Evolutionary conservation across 2,329 filamentous ascomycete genomes (phyloP).

Genomic region (Pseudogymnoascus sp.): DNA sequence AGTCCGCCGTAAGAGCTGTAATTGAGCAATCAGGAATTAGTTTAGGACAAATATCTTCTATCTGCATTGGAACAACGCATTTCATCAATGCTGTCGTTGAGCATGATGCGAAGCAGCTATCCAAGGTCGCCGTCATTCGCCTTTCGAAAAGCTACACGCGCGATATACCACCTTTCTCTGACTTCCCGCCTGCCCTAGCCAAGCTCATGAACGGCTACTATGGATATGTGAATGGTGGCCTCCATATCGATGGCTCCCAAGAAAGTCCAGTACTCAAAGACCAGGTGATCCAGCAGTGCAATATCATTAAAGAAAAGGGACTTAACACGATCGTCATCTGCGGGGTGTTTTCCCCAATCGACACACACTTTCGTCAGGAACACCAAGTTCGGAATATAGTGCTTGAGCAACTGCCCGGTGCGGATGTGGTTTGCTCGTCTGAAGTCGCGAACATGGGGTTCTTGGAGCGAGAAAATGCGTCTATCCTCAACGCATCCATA

Average conservation of each 20-base stretch:
- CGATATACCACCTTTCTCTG: slow-evolving; percentile 43
- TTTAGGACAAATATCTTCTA: slow-evolving; percentile 14
- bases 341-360: slow-evolving; percentile 53
- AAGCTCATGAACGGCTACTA: slow-evolving; percentile 41
- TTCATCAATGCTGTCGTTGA: slow-evolving; percentile 47
- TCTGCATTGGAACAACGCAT: slow-evolving; percentile 35
- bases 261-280: slow-evolving; percentile 37
- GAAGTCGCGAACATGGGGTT: slow-evolving; percentile 42
- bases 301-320: slow-evolving; percentile 19
- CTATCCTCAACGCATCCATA: slow-evolving; percentile 58
- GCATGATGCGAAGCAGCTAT: slow-evolving; percentile 41
- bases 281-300: slow-evolving; percentile 17
- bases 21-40: slow-evolving; percentile 19
- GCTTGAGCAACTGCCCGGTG: slow-evolving; percentile 37
- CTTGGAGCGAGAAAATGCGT: slow-evolving; percentile 58
- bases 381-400: slow-evolving; percentile 43
- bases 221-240: slow-evolving; percentile 42
- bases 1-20: slow-evolving; percentile 18
- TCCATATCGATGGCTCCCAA: slow-evolving; percentile 30
- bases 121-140: slow-evolving; percentile 46
- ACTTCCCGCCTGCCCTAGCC: slow-evolving; percentile 41
- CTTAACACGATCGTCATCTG: slow-evolving; percentile 46
- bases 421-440: slow-evolving; percentile 45
- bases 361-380: slow-evolving; percentile 47
- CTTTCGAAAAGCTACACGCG: slow-evolving; percentile 41